Percentiles rank a stretch among this genome's conserved stretches.
These are phyloP conservation scores for Talaromyces adpressus DNA, from an alignment of 495 filamentous ascomycete species.

Conservation along the genomic window DNA sequence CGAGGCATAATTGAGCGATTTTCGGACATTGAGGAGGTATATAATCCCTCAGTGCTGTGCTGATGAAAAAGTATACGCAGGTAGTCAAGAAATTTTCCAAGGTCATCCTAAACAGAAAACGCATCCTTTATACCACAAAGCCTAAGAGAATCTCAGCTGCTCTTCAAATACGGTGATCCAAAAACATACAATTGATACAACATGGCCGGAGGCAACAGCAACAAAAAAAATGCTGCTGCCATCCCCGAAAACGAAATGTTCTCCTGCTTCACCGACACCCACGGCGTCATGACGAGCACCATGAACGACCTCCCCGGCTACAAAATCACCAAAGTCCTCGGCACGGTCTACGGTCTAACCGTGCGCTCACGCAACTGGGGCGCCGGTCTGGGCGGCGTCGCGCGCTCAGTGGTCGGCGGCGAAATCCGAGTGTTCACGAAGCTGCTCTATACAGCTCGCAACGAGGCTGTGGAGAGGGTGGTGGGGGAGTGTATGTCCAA, in stretches of 20 bases:
- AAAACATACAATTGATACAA: neutral
- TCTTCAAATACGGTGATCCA: neutral
- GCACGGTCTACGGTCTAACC: slow-evolving; percentile 52
- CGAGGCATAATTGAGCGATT: neutral
- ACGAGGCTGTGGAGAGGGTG: slow-evolving; percentile 46
- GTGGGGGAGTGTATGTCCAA: slow-evolving; percentile 49
- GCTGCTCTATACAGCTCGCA: slow-evolving; percentile 47
- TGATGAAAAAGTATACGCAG: neutral
- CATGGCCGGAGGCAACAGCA: neutral
- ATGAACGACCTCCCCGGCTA: slow-evolving; percentile 49
- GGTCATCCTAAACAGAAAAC: neutral
- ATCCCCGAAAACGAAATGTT: slow-evolving; percentile 11
- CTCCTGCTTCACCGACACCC: slow-evolving; percentile 52
- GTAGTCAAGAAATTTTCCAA: neutral
- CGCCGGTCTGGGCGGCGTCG: slow-evolving; percentile 34
- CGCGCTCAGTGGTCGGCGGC: slow-evolving; percentile 47
- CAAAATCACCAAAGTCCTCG: slow-evolving; percentile 48
- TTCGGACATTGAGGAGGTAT: neutral
- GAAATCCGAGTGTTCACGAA: slow-evolving; percentile 52
- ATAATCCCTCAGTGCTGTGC: neutral
- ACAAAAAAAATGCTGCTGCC: neutral
- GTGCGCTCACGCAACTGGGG: slow-evolving; percentile 51
- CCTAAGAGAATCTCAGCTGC: neutral
- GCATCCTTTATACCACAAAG: neutral
- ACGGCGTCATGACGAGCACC: slow-evolving; percentile 50